Evolutionary conservation across 2,329 filamentous ascomycete species (phyloP).

Genomic region (Rhinocladiella similis): DNA sequence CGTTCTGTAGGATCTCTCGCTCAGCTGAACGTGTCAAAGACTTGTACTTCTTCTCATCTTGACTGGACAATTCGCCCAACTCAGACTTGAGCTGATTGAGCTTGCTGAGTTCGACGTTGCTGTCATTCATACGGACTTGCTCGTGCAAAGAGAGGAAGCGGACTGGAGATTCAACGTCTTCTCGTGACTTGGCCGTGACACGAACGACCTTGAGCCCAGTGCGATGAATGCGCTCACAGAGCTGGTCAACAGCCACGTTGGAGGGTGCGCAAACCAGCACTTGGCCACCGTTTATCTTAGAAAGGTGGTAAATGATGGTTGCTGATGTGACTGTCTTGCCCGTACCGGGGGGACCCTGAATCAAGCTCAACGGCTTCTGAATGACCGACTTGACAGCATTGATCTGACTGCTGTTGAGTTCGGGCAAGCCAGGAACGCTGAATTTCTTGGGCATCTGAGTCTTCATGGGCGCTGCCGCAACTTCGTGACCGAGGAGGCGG

Average conservation of each 20-base stretch:
- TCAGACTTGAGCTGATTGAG: conserved; percentile 91
- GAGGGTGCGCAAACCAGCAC: conserved; percentile 96
- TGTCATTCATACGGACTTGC: conserved; percentile 96
- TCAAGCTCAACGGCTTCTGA: conserved; percentile 89
- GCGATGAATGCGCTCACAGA: conserved; percentile 93
- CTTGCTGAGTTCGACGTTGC: conserved; percentile 89
- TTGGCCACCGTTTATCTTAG: conserved; percentile 91
- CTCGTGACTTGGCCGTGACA: conserved; percentile 96
- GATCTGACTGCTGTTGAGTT: conserved; percentile 93
- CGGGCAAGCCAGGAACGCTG: conserved; percentile 88
- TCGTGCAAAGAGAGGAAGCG: conserved; percentile 93
- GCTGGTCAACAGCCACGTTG: conserved; percentile 96
- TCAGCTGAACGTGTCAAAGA: conserved; percentile 91
- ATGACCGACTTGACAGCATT: conserved; percentile 94
- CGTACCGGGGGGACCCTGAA: conserved; percentile 94
- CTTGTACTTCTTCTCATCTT: conserved; percentile 98
- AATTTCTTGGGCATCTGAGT: conserved; percentile 95
- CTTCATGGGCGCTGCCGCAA: conserved; percentile 92
- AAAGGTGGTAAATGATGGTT: conserved; percentile 96
- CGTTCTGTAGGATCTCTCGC: conserved; percentile 89
- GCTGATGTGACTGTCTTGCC: conserved; percentile 98
- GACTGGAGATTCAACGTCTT: conserved; percentile 98
- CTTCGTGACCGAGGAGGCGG: conserved; percentile 90
- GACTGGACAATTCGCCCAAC: conserved; percentile 84
- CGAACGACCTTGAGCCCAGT: conserved; percentile 96